These are phyloP conservation scores for Achaetomiella virescens DNA, from an alignment of 495 filamentous ascomycete species.

Conservation along the genomic window DNA sequence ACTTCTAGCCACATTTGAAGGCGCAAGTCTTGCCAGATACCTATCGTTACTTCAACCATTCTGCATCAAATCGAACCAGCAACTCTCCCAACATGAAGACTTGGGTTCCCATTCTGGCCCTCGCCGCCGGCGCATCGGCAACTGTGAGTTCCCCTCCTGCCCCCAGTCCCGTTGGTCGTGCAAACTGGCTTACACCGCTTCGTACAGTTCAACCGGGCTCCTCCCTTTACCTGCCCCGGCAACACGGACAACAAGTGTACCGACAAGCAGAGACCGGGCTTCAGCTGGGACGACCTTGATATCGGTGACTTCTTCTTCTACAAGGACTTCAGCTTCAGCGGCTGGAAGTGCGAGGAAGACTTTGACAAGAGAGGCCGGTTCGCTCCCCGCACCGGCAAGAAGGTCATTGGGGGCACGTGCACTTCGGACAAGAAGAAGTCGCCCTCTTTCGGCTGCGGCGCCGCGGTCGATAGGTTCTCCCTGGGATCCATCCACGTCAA, in stretches of 20 bases:
- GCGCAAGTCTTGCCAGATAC: slow-evolving; percentile 20
- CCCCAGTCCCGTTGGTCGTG: not conserved
- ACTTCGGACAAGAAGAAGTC: slow-evolving; percentile 39
- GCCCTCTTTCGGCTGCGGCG: slow-evolving; percentile 55
- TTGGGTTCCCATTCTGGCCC: slow-evolving; percentile 44
- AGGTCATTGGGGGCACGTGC: slow-evolving; percentile 61
- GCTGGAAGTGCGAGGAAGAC: slow-evolving; percentile 58
- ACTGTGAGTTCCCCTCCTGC: slow-evolving; percentile 37
- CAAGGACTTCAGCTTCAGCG: slow-evolving; percentile 64
- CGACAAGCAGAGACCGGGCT: slow-evolving; percentile 57
- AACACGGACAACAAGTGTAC: slow-evolving; percentile 76
- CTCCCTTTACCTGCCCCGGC: slow-evolving; percentile 58
- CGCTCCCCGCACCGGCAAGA: slow-evolving; percentile 40
- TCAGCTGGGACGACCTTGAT: slow-evolving; percentile 60
- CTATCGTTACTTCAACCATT: slow-evolving; percentile 5
- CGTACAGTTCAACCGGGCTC: slow-evolving; percentile 49
- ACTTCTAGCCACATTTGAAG: slow-evolving; percentile 8
- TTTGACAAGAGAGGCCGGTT: slow-evolving; percentile 47
- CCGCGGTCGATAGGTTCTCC: slow-evolving; percentile 58
- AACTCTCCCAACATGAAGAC: slow-evolving; percentile 41
- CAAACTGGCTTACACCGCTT: slow-evolving; percentile 16
- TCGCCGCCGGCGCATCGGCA: slow-evolving; percentile 54
- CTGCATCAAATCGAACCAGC: slow-evolving; percentile 13
- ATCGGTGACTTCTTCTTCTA: slow-evolving; percentile 61
- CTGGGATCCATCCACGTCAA: slow-evolving; percentile 65